These are phyloP conservation scores for peach (Prunus persica) DNA, from an alignment of 306 rosid genomes.

Conservation along the genomic window Prunus_persica_NCBIv2 NC_034016.1:10349001-10349500, in stretches of 20 bases:
- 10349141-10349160: background rate
- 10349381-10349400: conserved; percentile 23
- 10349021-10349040: background rate
- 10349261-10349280: background rate
- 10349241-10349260: background rate
- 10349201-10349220: background rate
- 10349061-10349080: background rate
- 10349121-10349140: background rate
- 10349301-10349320: rapidly evolving
- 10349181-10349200: background rate
- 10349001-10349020: background rate
- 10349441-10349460: too few relatives aligned
- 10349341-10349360: conserved; percentile 24
- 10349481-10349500: background rate
- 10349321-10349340: conserved; percentile 31
- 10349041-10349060: background rate
- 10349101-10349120: conserved; percentile 2
- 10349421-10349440: conserved; percentile 17
- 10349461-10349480: background rate
- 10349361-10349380: conserved; percentile 20
- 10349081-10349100: conserved; percentile 7
- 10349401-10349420: conserved; percentile 15
- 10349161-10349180: background rate
- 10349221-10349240: too few relatives aligned
- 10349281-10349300: background rate